phyloP scores from a whole-genome alignment of 495 filamentous ascomycete species.

The Tuber calosporum region DNA sequence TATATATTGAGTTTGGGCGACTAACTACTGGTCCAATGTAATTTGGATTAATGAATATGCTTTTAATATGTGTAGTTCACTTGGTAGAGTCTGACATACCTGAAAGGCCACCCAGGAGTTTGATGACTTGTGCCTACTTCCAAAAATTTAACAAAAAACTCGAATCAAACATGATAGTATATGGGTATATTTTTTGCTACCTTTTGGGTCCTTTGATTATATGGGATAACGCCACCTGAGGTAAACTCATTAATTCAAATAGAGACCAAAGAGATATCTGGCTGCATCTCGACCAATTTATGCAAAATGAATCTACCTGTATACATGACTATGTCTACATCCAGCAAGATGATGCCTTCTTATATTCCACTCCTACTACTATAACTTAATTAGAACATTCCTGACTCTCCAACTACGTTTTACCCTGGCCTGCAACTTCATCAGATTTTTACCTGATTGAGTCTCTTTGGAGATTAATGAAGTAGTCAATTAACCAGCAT shows the following conservation, averaged over 20 bases:
- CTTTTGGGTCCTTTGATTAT: not conserved
- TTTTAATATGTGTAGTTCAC: constrained; percentile 11
- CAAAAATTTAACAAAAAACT: constrained; percentile 14
- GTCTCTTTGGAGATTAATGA: not conserved
- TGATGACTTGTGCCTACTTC: constrained; percentile 7
- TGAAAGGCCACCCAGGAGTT: not conserved
- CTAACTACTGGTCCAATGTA: not conserved
- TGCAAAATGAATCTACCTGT: not conserved
- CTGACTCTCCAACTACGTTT: not conserved
- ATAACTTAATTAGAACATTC: not conserved
- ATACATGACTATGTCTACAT: not conserved
- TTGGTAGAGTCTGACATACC: constrained; percentile 9
- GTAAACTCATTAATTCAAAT: not conserved
- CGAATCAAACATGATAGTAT: constrained; percentile 9
- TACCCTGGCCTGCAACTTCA: not conserved
- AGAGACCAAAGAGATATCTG: not conserved
- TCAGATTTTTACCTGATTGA: not conserved
- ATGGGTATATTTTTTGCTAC: constrained; percentile 2
- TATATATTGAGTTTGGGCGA: not conserved
- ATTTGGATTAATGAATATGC: constrained; percentile 13
- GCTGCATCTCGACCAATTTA: not conserved
- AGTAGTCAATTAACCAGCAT: not conserved
- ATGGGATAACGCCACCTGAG: not conserved
- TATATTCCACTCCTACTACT: not conserved
- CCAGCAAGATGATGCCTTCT: not conserved